A percentile compares a stretch with the other conserved stretches of the same genome.
Conservation (phyloP, 768 basidiomycete genomes). For the Russula dissimulans region DNA sequence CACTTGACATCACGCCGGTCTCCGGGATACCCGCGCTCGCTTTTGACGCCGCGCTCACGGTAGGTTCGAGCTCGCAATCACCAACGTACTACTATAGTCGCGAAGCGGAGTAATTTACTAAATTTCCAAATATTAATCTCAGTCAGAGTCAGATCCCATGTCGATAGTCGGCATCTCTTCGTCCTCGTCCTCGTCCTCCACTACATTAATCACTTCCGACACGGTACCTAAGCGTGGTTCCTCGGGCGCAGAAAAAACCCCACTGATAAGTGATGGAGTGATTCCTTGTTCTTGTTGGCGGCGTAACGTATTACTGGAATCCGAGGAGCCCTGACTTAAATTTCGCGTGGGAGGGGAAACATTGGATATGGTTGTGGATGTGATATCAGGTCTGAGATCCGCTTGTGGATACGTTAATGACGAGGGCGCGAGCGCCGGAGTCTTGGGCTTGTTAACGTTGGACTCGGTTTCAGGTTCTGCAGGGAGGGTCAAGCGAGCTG, state of each 20-base stretch:
- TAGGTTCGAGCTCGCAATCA: not conserved
- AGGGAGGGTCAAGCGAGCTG: not conserved
- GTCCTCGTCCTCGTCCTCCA: conserved; percentile 47
- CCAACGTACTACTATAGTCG: not conserved
- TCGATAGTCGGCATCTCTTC: conserved; percentile 71
- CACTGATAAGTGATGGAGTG: not conserved
- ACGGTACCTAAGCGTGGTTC: not conserved
- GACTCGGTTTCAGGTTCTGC: not conserved
- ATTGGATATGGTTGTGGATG: not conserved
- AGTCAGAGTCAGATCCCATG: conserved; percentile 72
- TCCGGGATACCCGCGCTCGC: not conserved
- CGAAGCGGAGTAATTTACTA: not conserved
- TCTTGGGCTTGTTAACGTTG: not conserved
- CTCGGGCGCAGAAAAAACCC: not conserved
- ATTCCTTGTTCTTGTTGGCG: not conserved
- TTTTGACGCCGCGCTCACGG: not conserved
- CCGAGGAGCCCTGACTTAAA: not conserved
- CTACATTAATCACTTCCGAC: not conserved
- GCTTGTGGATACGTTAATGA: not conserved
- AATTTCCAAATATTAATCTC: conserved; percentile 24
- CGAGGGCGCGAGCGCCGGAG: not conserved
- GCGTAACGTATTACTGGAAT: not conserved
- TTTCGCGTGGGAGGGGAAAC: not conserved
- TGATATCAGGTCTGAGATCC: not conserved
- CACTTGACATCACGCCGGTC: not conserved